Evolutionary conservation across 2,329 filamentous ascomycete species (phyloP), one percentile per base, ranked within the genome.

Genomic region (Trichocomaceae sp.): DNA sequence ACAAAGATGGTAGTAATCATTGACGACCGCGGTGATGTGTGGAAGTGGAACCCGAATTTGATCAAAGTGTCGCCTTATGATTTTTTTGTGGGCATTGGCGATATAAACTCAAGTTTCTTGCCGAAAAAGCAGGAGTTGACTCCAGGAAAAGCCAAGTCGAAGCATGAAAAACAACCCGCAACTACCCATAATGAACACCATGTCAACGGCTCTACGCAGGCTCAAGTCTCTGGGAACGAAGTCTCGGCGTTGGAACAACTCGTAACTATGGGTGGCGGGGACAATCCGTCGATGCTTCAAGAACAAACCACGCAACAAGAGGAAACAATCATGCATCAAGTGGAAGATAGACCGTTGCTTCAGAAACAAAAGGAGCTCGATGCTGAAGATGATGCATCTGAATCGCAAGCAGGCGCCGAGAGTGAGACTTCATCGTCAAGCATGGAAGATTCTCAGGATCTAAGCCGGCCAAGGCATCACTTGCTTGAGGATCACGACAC

Each of bases 1-100:
- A 97, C 92, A 5, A 92, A 95, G 72, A 99, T 99, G 93, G 95
- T 96, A 0, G 91, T 96, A 56, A 96, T 99, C 64, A 99, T 99
- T 61, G 93, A 99, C 68, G 93, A 99, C 71, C 83, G 93, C 62
- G 90, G 90, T 52, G 93, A 99, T 69, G 92, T 99, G 7, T 99
- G 93, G 93, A 83, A 86, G 62, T 97, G 96, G 79, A 86, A 87
- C 62, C 83, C 87, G 5, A 96, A 99, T 65, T 80, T 99, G 35
- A 90, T 99, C 74, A 96, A 95, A 69, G 93, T 99, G 33, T 85
- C 85, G 1, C 90, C 92, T 0, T 99, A 96, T 69, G 92, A 97
- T 69, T 99, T 99, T 73, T 99, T 97, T 75, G 89, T 95, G 55
- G 93, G 93, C 15, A 96, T 96, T 59, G 93, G 93, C 59, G 93